Evolutionary conservation across 306 rosid species (phyloP), one percentile per base, ranked within the genome.

Genomic region (Trichosanthes truncata): DNA sequence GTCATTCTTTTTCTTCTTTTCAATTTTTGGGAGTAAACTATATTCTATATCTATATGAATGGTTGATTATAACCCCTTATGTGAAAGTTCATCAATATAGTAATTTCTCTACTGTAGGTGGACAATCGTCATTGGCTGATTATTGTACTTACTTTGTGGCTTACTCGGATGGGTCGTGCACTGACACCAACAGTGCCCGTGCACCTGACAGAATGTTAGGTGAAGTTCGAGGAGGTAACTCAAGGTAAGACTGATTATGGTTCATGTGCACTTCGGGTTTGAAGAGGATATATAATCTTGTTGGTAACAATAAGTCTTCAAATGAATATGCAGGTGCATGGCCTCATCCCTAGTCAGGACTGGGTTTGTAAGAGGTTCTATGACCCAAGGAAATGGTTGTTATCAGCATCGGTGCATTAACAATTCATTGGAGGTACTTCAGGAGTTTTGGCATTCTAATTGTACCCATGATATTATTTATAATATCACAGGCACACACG

Each of bases 131-230:
- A 55, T 87, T 96, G 88, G 99, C 99, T 73, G 99, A 96, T 86
- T 96, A 96, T 87, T 96, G 99, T 84, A 93, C 99, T n/a, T 96
- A 91, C 82, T 91, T 91, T 63, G 98, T 96, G 43, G 94, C 99
- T 17, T 96, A 96, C 85, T 96, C 98, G 72, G 98, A 96, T 79
- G 99, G 99, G 59, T 96, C 99, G 49, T 96, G 99, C 84, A 96
- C 98, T 41, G 97, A 96, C 82, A 82, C 91, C 69, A 91, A 91
- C 80, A 86, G 97, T 84, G 98, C 99, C 31, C 93, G 97, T 26
- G 82, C 94, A 86, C 99, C 99, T 41, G 99, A 96, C 84, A 89
- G 91, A 91, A 96, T 96, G 98, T 82, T 96, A 80, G 99, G 99
- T 84, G 99, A 96, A 87, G 92, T 93, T 76, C 91, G 99, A 72